Percentiles rank a stretch among this genome's conserved stretches.
These are phyloP conservation scores for Neurospora pannonica DNA, from an alignment of 495 filamentous ascomycete genomes.

Conservation along the genomic window DNA sequence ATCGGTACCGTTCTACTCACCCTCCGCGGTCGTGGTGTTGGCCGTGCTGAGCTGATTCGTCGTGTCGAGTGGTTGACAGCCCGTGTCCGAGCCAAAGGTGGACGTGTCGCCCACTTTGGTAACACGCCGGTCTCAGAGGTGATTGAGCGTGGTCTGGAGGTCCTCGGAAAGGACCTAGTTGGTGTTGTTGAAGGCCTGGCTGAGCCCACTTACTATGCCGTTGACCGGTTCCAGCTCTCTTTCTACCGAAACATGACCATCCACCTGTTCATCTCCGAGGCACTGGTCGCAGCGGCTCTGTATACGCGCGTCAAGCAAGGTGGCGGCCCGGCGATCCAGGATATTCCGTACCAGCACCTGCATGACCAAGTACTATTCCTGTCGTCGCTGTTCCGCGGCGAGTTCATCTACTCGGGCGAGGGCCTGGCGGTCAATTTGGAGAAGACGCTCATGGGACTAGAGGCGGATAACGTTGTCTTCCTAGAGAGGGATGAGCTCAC, in stretches of 20 bases:
- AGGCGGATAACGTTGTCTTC: slow-evolving; percentile 70
- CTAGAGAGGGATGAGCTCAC: slow-evolving; percentile 46
- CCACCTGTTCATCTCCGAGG: slow-evolving; percentile 89
- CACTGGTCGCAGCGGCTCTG: slow-evolving; percentile 78
- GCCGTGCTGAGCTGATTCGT: slow-evolving; percentile 72
- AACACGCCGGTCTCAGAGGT: slow-evolving; percentile 65
- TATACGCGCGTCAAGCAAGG: slow-evolving; percentile 86
- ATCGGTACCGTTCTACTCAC: slow-evolving; percentile 92
- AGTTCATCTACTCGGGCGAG: slow-evolving; percentile 92
- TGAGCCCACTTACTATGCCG: slow-evolving; percentile 85
- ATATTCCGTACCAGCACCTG: slow-evolving; percentile 63
- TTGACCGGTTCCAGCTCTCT: slow-evolving; percentile 91
- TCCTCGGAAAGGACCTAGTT: slow-evolving; percentile 80
- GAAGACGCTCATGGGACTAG: slow-evolving; percentile 64
- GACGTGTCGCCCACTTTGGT: slow-evolving; percentile 88
- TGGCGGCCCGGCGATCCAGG: slow-evolving; percentile 69
- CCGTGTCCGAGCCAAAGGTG: slow-evolving; percentile 74
- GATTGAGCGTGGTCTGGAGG: slow-evolving; percentile 83
- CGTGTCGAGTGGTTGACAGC: slow-evolving; percentile 85
- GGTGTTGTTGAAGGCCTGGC: slow-evolving; percentile 67
- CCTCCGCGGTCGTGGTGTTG: slow-evolving; percentile 83
- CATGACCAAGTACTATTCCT: slow-evolving; percentile 75
- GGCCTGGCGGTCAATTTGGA: slow-evolving; percentile 71
- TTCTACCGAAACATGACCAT: slow-evolving; percentile 99
- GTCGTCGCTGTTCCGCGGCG: slow-evolving; percentile 84